Conservation (phyloP, 352 stramenopile species). For the Phytophthora colocasiae region DNA sequence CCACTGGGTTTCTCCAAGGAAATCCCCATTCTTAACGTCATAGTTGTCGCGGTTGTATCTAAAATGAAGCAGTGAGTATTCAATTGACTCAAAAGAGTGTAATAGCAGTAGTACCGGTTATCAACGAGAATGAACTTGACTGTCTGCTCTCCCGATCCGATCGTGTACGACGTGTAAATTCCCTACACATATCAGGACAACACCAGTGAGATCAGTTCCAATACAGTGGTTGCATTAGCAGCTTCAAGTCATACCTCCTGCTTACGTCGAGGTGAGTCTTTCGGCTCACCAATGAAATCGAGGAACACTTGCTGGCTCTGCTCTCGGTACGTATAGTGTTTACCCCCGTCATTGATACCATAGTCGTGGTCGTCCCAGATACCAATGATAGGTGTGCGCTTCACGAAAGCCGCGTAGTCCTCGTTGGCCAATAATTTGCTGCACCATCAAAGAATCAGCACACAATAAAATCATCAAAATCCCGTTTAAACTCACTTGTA, state of each 20-base stretch:
- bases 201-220: neutral
- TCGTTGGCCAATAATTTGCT: slow-evolving; percentile 72
- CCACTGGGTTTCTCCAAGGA: slow-evolving; percentile 86
- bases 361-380: slow-evolving; percentile 94
- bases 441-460: slow-evolving; percentile 2
- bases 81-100: neutral
- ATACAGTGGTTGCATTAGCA: neutral
- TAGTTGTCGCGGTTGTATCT: slow-evolving; percentile 89
- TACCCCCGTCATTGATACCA: slow-evolving; percentile 90
- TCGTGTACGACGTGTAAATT: slow-evolving; percentile 87
- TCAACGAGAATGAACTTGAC: slow-evolving; percentile 92
- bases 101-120: slow-evolving; percentile 51
- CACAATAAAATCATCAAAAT: neutral
- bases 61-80: neutral
- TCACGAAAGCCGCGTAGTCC: slow-evolving; percentile 71
- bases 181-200: slow-evolving; percentile 46
- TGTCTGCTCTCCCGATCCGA: slow-evolving; percentile 64
- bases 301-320: slow-evolving; percentile 88
- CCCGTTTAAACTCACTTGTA: slow-evolving; percentile 56
- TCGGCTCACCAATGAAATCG: slow-evolving; percentile 83
- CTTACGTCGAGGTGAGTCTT: slow-evolving; percentile 73
- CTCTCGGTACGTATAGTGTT: slow-evolving; percentile 71
- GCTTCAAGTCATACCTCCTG: slow-evolving; percentile 56
- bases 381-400: slow-evolving; percentile 77
- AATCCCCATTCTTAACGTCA: slow-evolving; percentile 58